Conservation (phyloP, 352 stramenopile species). For the Stephanocyclus meneghinianus region DNA sequence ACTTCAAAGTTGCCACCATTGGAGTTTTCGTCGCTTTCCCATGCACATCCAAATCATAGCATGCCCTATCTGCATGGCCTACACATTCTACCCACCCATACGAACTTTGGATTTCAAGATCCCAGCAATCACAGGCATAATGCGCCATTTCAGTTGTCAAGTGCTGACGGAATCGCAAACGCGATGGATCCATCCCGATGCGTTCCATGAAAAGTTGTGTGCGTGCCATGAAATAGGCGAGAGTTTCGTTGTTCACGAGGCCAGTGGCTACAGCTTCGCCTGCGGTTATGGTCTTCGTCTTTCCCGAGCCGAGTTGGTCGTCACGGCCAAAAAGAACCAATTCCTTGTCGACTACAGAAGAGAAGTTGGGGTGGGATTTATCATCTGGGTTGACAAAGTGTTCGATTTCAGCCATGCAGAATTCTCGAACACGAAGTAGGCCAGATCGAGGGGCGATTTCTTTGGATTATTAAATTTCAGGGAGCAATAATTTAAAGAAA, state of each 20-base stretch:
- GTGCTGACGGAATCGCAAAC: slow-evolving; percentile 98
- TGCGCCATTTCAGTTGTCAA: slow-evolving; percentile 99
- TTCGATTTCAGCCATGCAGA: slow-evolving; percentile 99
- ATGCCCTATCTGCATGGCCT: slow-evolving; percentile 97
- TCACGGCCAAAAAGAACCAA: slow-evolving; percentile 88
- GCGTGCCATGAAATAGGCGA: slow-evolving; percentile 98
- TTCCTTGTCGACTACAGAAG: slow-evolving; percentile 85
- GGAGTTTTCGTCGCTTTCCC: slow-evolving; percentile 89
- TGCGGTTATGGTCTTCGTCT: slow-evolving; percentile 91
- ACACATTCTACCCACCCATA: slow-evolving; percentile 99
- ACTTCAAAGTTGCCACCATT: slow-evolving; percentile 83
- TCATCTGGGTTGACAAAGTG: slow-evolving; percentile 98
- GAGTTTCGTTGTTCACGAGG: slow-evolving; percentile 97
- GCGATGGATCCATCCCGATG: slow-evolving; percentile 91
- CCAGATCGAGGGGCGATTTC: slow-evolving; percentile 96
- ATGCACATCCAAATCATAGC: slow-evolving; percentile 92
- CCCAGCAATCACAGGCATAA: slow-evolving; percentile 99
- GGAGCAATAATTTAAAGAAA: neutral
- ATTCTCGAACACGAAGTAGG: slow-evolving; percentile 97
- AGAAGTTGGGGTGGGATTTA: slow-evolving; percentile 97
- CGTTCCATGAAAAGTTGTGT: slow-evolving; percentile 94
- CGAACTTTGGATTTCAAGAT: slow-evolving; percentile 97
- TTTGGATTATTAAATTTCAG: slow-evolving; percentile 74
- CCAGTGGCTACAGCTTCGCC: slow-evolving; percentile 89
- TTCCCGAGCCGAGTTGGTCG: slow-evolving; percentile 95